Base-by-base conservation (phyloP, 2,329 filamentous ascomycete genomes). In the Knufia petricola region DNA sequence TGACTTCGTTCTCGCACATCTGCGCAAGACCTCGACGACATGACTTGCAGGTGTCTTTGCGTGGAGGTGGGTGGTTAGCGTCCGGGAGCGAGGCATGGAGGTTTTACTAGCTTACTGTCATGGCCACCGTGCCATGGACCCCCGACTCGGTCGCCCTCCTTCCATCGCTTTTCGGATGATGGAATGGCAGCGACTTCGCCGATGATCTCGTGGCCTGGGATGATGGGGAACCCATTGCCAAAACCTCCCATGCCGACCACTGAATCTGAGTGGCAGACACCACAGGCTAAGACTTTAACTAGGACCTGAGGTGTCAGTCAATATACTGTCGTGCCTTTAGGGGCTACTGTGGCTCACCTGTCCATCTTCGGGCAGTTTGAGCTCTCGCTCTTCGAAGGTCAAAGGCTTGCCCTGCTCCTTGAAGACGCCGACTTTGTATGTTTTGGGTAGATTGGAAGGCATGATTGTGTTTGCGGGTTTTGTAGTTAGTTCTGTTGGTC, bases 141-240 rank as follows among this genome's bases (percentile, higher is more conserved):
- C 9, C 85, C 85, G 3, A 86, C 77, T 2, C 79, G 71, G 49
- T 86, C 81, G 7, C 83, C 83, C 1, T 77, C 67, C 49, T 76
- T 70, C 69, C 82, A 80, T 20, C 69, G 67, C 48, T 71, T 75
- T 45, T 82, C 80, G 1, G 63, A 67, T 0, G 74, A 67, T 4
- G 79, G 78, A 0, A 85, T 62, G 4, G 76, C 75, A 13, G 77
- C 81, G 2, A 88, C 70, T 10, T 78, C 75, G 9, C 84, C 84
- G 48, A 88, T 75, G 28, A 83, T 68, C 62, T 88, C 84, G 64
- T 89, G 85, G 19, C 85, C 85, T 0, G 82, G 79, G 1, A 80
- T 66, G 4, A 77, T 72, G 1, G 82, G 82, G 57, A 76, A 81
- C 17, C 72, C 58, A 37, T 76, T 71, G 9, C 76, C 77, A 37